These are phyloP conservation scores for Crocinoboletus sp. DNA, from an alignment of 1,284 basidiomycete genomes.

Conservation along the genomic window DNA sequence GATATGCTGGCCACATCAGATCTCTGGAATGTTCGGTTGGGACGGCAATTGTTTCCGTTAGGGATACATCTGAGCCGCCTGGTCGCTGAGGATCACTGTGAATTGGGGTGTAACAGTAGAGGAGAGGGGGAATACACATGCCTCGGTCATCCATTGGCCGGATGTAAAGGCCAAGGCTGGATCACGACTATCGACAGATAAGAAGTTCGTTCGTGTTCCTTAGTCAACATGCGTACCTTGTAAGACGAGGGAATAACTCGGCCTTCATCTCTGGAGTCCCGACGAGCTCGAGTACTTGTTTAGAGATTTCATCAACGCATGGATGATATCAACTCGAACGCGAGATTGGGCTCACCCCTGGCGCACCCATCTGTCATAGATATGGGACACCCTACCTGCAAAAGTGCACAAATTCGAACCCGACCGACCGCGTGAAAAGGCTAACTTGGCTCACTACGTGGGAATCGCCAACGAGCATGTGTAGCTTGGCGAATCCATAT, in stretches of 20 bases:
- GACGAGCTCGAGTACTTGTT: constrained; percentile 55
- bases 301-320: constrained; percentile 1
- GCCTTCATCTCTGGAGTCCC: constrained; percentile 59
- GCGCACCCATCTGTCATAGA: constrained; percentile 78
- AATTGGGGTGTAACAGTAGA: neutral
- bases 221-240: constrained; percentile 41
- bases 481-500: constrained; percentile 60
- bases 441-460: constrained; percentile 44
- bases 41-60: constrained; percentile 65
- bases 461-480: constrained; percentile 56
- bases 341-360: constrained; percentile 46
- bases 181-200: constrained; percentile 48
- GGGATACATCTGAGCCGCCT: constrained; percentile 74
- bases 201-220: neutral
- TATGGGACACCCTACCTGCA: constrained; percentile 63
- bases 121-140: constrained; percentile 19
- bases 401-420: neutral
- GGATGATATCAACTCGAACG: neutral
- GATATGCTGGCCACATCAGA: constrained; percentile 49
- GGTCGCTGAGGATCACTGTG: constrained; percentile 43
- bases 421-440: neutral
- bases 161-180: constrained; percentile 61
- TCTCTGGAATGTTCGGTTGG: constrained; percentile 29
- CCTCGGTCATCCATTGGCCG: constrained; percentile 86
- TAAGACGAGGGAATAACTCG: constrained; percentile 52